Evolutionary conservation across 805 yeast species (phyloP).

Genomic region (Metschnikowia corniflorae): DNA sequence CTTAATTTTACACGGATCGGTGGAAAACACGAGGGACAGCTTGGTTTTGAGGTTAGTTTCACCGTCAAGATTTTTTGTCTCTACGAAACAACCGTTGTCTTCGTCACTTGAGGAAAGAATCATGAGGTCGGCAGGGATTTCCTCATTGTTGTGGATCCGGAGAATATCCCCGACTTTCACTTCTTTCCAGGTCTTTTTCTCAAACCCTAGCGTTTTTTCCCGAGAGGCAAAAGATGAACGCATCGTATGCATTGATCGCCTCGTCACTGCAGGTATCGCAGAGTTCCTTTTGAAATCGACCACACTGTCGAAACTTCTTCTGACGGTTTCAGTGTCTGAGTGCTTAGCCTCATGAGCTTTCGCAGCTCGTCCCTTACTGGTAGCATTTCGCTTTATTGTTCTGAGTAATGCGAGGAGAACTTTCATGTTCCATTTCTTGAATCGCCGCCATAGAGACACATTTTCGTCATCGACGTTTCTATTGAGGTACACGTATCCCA

Average conservation of each 20-base stretch:
- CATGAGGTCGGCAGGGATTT: slow-evolving; percentile 73
- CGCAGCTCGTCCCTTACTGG: slow-evolving; percentile 35
- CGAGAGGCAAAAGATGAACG: slow-evolving; percentile 12
- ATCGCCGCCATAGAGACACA: slow-evolving; percentile 63
- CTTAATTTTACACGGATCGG: slow-evolving; percentile 40
- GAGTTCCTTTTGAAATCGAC: slow-evolving; percentile 10
- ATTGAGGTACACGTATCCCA: slow-evolving; percentile 39
- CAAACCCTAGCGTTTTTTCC: slow-evolving; percentile 25
- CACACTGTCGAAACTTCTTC: slow-evolving; percentile 35
- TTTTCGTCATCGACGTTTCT: slow-evolving; percentile 60
- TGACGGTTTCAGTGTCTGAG: slow-evolving; percentile 2
- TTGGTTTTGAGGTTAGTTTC: slow-evolving; percentile 69
- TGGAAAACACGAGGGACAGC: slow-evolving; percentile 64
- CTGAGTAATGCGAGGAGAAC: slow-evolving; percentile 26
- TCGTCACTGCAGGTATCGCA: slow-evolving; percentile 6
- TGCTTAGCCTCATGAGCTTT: slow-evolving; percentile 19
- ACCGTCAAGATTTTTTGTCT: slow-evolving; percentile 81
- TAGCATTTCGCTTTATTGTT: slow-evolving; percentile 26
- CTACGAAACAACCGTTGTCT: slow-evolving; percentile 71
- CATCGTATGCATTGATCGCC: slow-evolving; percentile 12
- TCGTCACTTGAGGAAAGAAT: slow-evolving; percentile 62
- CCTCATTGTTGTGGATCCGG: slow-evolving; percentile 69
- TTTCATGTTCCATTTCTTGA: slow-evolving; percentile 51
- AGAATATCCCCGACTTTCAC: slow-evolving; percentile 71
- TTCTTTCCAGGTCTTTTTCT: slow-evolving; percentile 53